phyloP scores from a whole-genome alignment of 257 asterid genomes.

The Ballota nigra region DNA sequence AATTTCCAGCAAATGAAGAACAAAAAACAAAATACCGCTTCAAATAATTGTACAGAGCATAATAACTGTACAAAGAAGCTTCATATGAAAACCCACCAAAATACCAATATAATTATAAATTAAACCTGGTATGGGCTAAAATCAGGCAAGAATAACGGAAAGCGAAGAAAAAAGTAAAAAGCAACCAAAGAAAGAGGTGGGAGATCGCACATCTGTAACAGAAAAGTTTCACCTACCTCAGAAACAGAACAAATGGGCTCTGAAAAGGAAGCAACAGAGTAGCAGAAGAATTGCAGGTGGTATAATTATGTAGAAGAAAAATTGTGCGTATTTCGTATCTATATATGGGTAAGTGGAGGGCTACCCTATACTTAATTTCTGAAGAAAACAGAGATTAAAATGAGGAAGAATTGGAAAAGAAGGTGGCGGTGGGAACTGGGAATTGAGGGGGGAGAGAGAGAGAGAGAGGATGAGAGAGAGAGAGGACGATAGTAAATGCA shows the following conservation, averaged over 20 bases:
- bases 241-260: not conserved
- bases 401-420: not conserved
- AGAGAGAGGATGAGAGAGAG: not conserved
- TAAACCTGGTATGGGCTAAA: not conserved
- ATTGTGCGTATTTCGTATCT: not conserved
- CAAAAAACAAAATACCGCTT: not conserved
- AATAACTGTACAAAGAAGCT: not conserved
- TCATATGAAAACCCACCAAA: not conserved
- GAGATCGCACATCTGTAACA: not conserved
- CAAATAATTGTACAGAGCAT: not conserved
- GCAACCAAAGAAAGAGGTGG: not conserved
- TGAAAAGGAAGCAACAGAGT: conserved; percentile 2
- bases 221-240: conserved; percentile 10
- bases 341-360: not conserved
- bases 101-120: not conserved
- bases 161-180: not conserved
- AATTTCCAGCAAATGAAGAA: not conserved
- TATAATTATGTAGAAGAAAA: not conserved
- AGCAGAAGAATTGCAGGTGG: not conserved
- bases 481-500: conserved; percentile 24
- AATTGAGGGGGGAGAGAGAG: conserved; percentile 3
- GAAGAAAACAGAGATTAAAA: not conserved
- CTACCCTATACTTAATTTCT: not conserved
- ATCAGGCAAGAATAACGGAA: not conserved
- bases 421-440: conserved; percentile 18